Evolutionary conservation across 83 land plant genomes (phyloP), one percentile per base, ranked within the genome.

Genomic region (Picea engelmannii): DNA sequence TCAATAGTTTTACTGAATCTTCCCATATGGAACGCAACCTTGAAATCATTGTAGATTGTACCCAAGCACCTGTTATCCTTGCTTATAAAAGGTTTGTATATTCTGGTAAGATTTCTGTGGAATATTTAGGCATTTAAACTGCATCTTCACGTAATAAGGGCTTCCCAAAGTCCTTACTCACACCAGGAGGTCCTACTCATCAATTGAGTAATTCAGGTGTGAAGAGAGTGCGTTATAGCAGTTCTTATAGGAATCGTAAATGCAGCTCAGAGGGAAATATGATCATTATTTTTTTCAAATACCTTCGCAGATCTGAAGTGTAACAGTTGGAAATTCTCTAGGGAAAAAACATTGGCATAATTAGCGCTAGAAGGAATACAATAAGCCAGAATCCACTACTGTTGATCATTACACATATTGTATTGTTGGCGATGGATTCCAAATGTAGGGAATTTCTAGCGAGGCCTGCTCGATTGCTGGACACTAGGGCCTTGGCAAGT

Each of bases 11-110:
- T 11, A 92, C 95, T 16, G 64, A 47, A 78, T 81, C 44, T 24
- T 64, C 84, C 17, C 82, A 89, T 76, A 40, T 59, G 76, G 78
- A n/a, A 52, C 35, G 38, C 4, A 59, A 78, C 11, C 76, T 93
- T 70, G 89, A 88, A 11, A 79, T 86, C 66, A 79, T 73, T 62
- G 82, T 86, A 49, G 88, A 85, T 27, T 76, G 82, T 49, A 87
- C 91, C 58, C 93, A 90, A 78, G 81, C 87, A 35, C 62, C 59
- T 23, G 89, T 88, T 21, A 86, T 87, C 66, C 80, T 82, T 42
- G 87, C 82, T 21, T 79, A 76, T 55, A 93, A 87, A 69, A 91
- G 93, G 13, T 80, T 81, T 66, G 11, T 38, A 11, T n/a, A n/a
- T 52, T 76, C 78, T 25, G 78, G 78, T 52, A 76, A 76, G 62